phyloP scores from a whole-genome alignment of 768 basidiomycete genomes.

The Chlorophyllum brunneum region DNA sequence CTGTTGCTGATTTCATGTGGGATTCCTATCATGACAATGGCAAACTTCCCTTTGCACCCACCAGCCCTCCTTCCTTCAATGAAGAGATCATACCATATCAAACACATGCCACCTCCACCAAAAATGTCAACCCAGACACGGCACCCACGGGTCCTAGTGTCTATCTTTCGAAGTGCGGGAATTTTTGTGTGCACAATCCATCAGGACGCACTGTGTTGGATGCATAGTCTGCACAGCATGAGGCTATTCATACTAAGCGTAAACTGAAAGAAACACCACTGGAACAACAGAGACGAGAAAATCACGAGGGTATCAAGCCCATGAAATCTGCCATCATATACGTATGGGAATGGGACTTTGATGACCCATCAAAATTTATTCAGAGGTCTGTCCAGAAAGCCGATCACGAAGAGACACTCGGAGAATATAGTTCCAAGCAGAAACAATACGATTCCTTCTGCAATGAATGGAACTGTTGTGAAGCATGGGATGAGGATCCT shows the following conservation, averaged over 20 bases:
- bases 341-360: background rate
- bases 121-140: background rate
- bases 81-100: no score
- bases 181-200: no score
- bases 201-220: background rate
- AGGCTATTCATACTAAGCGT: background rate
- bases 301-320: no score
- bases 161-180: no score
- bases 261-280: background rate
- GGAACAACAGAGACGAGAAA: background rate
- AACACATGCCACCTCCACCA: background rate
- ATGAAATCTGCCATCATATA: no score
- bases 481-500: background rate
- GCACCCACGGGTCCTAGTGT: background rate
- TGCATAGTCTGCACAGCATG: background rate
- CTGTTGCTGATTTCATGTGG: background rate
- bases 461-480: slow-evolving; percentile 12
- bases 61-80: background rate
- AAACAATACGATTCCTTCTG: slow-evolving; percentile 2
- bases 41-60: background rate
- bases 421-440: background rate
- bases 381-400: background rate
- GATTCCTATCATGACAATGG: no score
- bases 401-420: background rate
- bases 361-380: background rate